Evolutionary conservation across 148 eudicot genomes (phyloP).

Genomic region (Arbutus unedo): DNA sequence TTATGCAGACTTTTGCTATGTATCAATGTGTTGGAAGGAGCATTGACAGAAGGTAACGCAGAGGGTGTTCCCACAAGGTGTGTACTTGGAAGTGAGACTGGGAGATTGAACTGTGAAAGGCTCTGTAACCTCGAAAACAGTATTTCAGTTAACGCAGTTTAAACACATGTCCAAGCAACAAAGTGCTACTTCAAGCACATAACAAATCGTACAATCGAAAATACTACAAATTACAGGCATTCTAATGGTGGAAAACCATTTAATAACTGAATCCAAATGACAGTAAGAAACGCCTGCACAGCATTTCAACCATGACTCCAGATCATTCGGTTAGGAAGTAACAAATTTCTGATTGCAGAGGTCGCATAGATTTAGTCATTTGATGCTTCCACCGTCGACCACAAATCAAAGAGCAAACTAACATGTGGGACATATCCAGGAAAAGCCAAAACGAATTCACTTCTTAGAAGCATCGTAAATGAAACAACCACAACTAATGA

Average conservation of each 20-base stretch:
- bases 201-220: background rate
- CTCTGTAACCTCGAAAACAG: constrained; percentile 53
- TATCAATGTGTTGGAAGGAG: constrained; percentile 43
- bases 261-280: background rate
- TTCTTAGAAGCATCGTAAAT: background rate
- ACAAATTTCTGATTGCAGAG: background rate
- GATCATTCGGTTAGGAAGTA: background rate
- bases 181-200: background rate
- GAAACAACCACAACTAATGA: background rate
- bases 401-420: background rate
- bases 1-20: constrained; percentile 42
- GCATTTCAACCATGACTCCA: constrained; percentile 8
- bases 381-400: background rate
- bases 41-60: constrained; percentile 50
- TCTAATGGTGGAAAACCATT: background rate
- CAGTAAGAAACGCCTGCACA: background rate
- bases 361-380: background rate
- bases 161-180: background rate
- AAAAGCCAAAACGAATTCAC: background rate
- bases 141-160: background rate
- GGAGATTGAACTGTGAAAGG: constrained; percentile 96
- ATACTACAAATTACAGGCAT: background rate
- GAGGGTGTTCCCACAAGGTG: constrained; percentile 54
- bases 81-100: constrained; percentile 79
- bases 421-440: background rate